Base-by-base conservation (phyloP, 345 rosid genomes). In the Hibiscus syriacus region DNA sequence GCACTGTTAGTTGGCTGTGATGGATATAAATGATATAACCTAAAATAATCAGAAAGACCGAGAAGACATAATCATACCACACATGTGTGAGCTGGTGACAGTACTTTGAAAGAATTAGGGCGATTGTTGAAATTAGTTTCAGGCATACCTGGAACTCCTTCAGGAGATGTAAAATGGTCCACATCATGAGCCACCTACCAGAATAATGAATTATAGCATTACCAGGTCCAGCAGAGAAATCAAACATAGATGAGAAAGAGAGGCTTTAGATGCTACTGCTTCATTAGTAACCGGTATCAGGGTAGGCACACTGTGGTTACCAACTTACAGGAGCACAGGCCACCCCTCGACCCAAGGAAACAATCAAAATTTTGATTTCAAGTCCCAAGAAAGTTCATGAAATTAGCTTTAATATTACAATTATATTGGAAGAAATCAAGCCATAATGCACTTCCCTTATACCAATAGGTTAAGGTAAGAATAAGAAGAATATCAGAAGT, bases 61-160 rank as follows among this genome's bases (percentile, higher is more conserved):
- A 50, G 32, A 4, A 34, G 20, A 27, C 6, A 50, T 60, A 46
- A 61, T 46, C 82, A 68, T 77, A 86, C 95, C 87, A 80, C 85
- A 65, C 88, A 85, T 6, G 96, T 80, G 9, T 80, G 82, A 76
- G 96, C 52, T 3, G 92, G 91, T 0, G 85, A 86, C 41, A 89
- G 86, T 45, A 86, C 81, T 79, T 79, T 80, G 76, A 89, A 82
- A 57, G 96, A 86, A 80, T 89, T 84, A 23, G 96, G 92, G 67
- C 92, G 90, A 61, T 85, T 79, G 68, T 86, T 89, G 82, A 89
- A 89, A 76, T 86, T 89, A 32, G 92, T 89, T 76, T 89, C 92
- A 12, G 90, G 87, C 55, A 78, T 84, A 62, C 92, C 95, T 6
- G 95, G 96, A 61, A 78, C 74, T 48, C 96, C 90, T 81, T 89